A percentile compares a stretch with the other conserved stretches of the same genome.
Evolutionary conservation across 768 basidiomycete genomes (phyloP).

Genomic region (Rhodosporidiobolus sp.): DNA sequence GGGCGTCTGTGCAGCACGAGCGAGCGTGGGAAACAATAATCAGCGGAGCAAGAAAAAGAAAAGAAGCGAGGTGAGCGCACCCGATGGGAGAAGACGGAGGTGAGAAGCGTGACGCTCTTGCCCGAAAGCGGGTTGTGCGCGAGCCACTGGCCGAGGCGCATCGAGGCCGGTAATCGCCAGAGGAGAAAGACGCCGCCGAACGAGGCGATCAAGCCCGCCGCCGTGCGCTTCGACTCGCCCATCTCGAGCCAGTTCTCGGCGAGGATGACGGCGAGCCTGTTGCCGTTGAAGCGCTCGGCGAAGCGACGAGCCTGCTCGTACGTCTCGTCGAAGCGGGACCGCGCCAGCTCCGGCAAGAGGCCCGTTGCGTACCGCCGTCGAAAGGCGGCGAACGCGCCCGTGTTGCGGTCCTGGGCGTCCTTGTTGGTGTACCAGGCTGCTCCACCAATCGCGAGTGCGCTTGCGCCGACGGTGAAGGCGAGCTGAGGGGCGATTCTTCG

Average conservation of each 20-base stretch:
- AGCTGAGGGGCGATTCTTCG: not conserved
- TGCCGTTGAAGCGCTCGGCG: not conserved
- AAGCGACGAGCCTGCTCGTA: not conserved
- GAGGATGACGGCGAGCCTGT: conserved; percentile 26
- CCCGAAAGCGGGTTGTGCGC: conserved; percentile 26
- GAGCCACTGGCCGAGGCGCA: conserved; percentile 10
- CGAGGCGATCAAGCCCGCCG: conserved; percentile 14
- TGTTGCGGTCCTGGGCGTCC: conserved; percentile 8
- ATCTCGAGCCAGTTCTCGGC: conserved; percentile 35
- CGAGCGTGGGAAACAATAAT: not conserved
- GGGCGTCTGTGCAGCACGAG: too few relatives aligned
- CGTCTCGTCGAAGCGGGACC: conserved; percentile 16
- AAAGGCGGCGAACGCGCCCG: not conserved
- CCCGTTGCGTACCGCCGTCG: not conserved
- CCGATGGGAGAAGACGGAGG: conserved; percentile 36
- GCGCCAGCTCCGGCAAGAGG: conserved; percentile 4
- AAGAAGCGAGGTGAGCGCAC: not conserved
- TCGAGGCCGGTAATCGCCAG: conserved; percentile 17
- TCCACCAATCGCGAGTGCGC: conserved; percentile 2
- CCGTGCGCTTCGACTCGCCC: conserved; percentile 33
- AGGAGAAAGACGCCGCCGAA: conserved; percentile 22
- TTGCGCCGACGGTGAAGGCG: conserved; percentile 9
- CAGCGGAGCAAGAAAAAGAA: rapidly evolving
- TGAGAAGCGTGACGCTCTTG: conserved; percentile 23
- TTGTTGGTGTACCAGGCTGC: conserved; percentile 26